Conservation (phyloP, 495 filamentous ascomycete species). For the Penicillium canescens region DNA sequence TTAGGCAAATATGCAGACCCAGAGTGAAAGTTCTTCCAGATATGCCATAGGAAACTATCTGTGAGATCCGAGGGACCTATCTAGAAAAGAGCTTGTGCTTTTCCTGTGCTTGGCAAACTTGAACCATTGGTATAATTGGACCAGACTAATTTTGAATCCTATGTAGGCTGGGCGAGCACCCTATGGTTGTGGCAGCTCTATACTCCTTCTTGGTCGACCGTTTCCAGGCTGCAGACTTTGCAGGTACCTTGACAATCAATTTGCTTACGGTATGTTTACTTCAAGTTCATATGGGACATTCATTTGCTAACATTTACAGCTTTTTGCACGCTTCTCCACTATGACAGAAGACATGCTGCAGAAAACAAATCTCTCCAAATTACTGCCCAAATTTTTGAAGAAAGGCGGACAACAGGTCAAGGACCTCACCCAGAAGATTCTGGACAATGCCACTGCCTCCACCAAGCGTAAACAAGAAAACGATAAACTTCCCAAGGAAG, state of each 20-base stretch:
- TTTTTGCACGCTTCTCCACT: slow-evolving; percentile 64
- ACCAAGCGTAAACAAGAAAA: slow-evolving; percentile 49
- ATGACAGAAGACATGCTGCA: slow-evolving; percentile 62
- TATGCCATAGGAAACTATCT: slow-evolving; percentile 1
- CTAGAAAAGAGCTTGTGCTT: slow-evolving; percentile 7
- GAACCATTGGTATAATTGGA: slow-evolving; percentile 2
- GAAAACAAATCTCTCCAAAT: slow-evolving; percentile 66
- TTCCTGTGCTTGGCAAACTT: neutral
- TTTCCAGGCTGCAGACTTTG: slow-evolving; percentile 63
- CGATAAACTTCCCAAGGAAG: slow-evolving; percentile 37
- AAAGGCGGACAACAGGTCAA: slow-evolving; percentile 65
- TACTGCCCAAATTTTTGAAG: slow-evolving; percentile 63
- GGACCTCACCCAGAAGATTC: slow-evolving; percentile 54
- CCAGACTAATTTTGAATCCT: slow-evolving; percentile 28
- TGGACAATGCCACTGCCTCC: slow-evolving; percentile 56
- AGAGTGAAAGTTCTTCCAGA: neutral
- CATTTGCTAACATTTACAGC: slow-evolving; percentile 31
- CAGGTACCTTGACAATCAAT: slow-evolving; percentile 60
- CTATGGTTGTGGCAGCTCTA: slow-evolving; percentile 53
- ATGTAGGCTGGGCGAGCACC: slow-evolving; percentile 58
- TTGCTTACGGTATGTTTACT: slow-evolving; percentile 56
- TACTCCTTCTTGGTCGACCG: slow-evolving; percentile 68
- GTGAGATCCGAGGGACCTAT: neutral
- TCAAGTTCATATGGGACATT: neutral
- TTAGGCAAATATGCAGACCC: neutral